Percentiles rank a stretch among this genome's conserved stretches.
phyloP scores from a whole-genome alignment of 1,139 yeast genomes.

The Pichia sp. region DNA sequence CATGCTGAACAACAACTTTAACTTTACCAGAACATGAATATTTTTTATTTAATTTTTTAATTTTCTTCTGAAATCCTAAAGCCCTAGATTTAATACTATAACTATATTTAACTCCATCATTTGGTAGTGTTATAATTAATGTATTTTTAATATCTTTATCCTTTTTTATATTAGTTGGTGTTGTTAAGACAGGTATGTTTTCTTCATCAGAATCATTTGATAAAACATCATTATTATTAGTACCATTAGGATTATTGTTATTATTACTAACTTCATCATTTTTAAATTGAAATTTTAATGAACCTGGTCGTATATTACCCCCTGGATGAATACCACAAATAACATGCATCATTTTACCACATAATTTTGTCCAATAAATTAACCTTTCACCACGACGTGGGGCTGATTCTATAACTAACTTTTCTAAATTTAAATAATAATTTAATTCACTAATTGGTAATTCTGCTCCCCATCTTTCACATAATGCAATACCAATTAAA shows the following conservation, averaged over 20 bases:
- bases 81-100: conserved; percentile 51
- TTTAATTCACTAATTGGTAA: conserved; percentile 47
- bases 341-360: conserved; percentile 64
- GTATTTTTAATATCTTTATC: conserved; percentile 20
- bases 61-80: conserved; percentile 44
- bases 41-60: conserved; percentile 38
- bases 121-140: conserved; percentile 39
- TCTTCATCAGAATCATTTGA: not conserved
- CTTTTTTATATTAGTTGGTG: not conserved
- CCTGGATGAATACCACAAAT: conserved; percentile 73
- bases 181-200: not conserved
- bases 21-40: conserved; percentile 34
- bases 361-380: conserved; percentile 60
- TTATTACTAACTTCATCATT: conserved; percentile 22
- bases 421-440: conserved; percentile 39
- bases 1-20: conserved; percentile 33
- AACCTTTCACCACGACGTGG: conserved; percentile 39
- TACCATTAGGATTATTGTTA: not conserved
- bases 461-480: conserved; percentile 74
- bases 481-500: conserved; percentile 57
- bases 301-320: conserved; percentile 57
- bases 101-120: conserved; percentile 47
- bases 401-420: conserved; percentile 40
- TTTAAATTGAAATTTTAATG: conserved; percentile 32
- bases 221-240: not conserved